Evolutionary conservation across 352 stramenopile species (phyloP), one percentile per base, ranked within the genome.

Genomic region (Pythium oligandrum): DNA sequence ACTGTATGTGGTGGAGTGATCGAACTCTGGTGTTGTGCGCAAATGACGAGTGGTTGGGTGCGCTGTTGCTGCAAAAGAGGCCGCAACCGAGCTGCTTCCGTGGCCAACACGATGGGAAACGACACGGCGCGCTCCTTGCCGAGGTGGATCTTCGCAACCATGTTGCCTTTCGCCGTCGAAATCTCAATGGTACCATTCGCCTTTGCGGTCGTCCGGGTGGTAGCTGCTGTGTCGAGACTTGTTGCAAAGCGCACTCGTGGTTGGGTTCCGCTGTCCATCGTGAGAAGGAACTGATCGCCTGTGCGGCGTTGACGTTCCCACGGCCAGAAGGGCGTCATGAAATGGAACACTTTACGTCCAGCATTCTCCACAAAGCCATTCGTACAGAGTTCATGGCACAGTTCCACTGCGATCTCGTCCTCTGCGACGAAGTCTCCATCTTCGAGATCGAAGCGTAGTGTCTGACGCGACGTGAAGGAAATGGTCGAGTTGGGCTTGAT

Each of bases 381-480:
- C n/a, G 81, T 67, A 50, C 82, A 93, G 12, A 93, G 55, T 37
- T 93, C 79, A 44, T 93, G 82, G 44, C 82, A 93, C 42, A 88
- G 64, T 45, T 88, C 75, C 1, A 75, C 70, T 9, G 59, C 64
- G 47, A 93, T 79, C 35, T 85, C 68, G 37, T 86, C 66, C 51
- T 83, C 70, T 1, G 75, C 68, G 6, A 69, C 53, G 9, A 73
- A 56, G 12, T 66, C 64, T 3, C 68, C 57, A 30, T 66, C 40
- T 0, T 57, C 40, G 17, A 76, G 48, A 2, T 48, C n/a, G 35
- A 73, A 47, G 9, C 53, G 61, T 8, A 61, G 38, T 26, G 48
- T 55, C 37, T 59, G 12, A 36, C 37, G 10, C 6, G 46, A 38
- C 3, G 38, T 26, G 11, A 38, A 51, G 6, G 53, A 38, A 2